phyloP scores from a whole-genome alignment of 2,329 filamentous ascomycete species.

The Aspergillus luchuensis region DNA sequence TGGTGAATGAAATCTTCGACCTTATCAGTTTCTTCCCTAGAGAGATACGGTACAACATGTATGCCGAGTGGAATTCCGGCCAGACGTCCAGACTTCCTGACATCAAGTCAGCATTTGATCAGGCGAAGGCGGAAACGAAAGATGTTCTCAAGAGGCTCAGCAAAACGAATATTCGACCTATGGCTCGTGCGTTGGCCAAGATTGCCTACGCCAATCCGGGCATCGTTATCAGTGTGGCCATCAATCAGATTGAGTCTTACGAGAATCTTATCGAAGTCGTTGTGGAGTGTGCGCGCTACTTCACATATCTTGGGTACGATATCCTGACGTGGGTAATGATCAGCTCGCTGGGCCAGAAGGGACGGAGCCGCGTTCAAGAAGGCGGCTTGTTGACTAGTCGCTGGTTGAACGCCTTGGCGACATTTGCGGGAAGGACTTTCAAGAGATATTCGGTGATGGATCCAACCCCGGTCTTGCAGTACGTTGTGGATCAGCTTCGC shows the following conservation, averaged over 20 bases:
- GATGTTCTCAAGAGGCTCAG: slow-evolving; percentile 87
- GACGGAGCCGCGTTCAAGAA: slow-evolving; percentile 61
- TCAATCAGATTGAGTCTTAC: slow-evolving; percentile 90
- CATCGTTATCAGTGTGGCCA: slow-evolving; percentile 83
- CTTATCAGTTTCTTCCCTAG: slow-evolving; percentile 78
- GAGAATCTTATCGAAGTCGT: slow-evolving; percentile 93
- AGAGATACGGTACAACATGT: slow-evolving; percentile 79
- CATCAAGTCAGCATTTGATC: slow-evolving; percentile 75
- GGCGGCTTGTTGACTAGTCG: slow-evolving; percentile 78
- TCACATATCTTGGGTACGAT: slow-evolving; percentile 89
- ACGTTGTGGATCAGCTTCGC: slow-evolving; percentile 81
- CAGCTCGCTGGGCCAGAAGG: slow-evolving; percentile 64
- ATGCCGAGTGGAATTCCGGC: slow-evolving; percentile 89
- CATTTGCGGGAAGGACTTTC: slow-evolving; percentile 90
- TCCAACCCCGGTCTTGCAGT: slow-evolving; percentile 81
- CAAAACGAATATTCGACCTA: slow-evolving; percentile 79
- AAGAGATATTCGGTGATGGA: slow-evolving; percentile 82
- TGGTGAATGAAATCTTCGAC: slow-evolving; percentile 83
- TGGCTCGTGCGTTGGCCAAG: slow-evolving; percentile 87
- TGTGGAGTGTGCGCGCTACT: slow-evolving; percentile 91
- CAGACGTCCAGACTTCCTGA: slow-evolving; percentile 74
- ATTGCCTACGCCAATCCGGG: slow-evolving; percentile 90
- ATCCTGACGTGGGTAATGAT: slow-evolving; percentile 91
- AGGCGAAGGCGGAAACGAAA: slow-evolving; percentile 75
- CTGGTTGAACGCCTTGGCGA: slow-evolving; percentile 87